phyloP scores from a whole-genome alignment of 495 filamentous ascomycete species.

The Penicillium soppii region DNA sequence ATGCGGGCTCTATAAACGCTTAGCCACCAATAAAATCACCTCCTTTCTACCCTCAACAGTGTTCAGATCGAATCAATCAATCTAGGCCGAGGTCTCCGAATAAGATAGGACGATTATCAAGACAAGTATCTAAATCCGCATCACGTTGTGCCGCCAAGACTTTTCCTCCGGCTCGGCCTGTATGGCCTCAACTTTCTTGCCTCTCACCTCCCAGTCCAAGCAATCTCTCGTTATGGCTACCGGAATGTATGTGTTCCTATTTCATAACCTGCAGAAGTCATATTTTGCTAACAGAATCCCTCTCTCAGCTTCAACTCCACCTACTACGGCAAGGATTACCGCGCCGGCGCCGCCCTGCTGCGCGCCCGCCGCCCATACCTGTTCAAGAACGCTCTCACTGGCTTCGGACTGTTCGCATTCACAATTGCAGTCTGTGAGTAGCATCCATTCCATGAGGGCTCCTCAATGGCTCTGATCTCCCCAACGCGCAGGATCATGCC shows the following conservation, averaged over 20 bases:
- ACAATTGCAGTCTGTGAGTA: constrained; percentile 78
- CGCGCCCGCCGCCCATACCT: constrained; percentile 90
- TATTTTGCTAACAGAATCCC: constrained; percentile 10
- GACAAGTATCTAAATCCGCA: not conserved
- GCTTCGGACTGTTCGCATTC: constrained; percentile 65
- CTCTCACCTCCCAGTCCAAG: constrained; percentile 2
- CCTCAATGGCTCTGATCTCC: not conserved
- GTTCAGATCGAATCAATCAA: too few species aligned
- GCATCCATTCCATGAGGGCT: not conserved
- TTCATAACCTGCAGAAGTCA: not conserved
- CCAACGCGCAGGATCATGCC: constrained; percentile 2
- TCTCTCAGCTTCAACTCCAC: constrained; percentile 66
- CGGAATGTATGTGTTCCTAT: constrained; percentile 40
- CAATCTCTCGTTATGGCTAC: constrained; percentile 31
- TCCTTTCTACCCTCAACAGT: too few species aligned
- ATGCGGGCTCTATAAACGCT: not conserved
- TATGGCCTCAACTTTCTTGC: constrained; percentile 8
- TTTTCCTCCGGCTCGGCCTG: constrained; percentile 9
- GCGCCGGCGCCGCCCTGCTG: constrained; percentile 78
- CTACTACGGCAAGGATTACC: constrained; percentile 86
- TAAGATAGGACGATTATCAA: not conserved
- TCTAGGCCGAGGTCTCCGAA: too few species aligned
- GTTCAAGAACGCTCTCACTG: constrained; percentile 80
- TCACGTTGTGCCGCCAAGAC: constrained; percentile 25
- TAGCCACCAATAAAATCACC: too few species aligned